These are phyloP conservation scores for Sisymbrium altissimum DNA, from an alignment of 345 rosid genomes.

Conservation along the genomic window DNA sequence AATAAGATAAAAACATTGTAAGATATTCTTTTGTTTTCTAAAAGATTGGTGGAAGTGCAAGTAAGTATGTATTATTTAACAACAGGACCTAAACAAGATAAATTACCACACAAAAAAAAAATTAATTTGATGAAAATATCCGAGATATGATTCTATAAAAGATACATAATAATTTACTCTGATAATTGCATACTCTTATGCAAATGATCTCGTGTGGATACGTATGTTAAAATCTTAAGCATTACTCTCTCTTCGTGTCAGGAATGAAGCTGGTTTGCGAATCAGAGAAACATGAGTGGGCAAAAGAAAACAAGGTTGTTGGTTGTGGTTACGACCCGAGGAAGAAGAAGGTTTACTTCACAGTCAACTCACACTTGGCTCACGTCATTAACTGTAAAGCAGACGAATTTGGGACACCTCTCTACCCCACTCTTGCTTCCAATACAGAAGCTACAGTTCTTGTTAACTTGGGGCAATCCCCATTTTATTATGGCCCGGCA, in stretches of 20 bases:
- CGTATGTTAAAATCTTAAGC: background rate
- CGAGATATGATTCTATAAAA: background rate
- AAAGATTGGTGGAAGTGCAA: background rate
- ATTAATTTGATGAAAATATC: background rate
- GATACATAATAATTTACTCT: background rate
- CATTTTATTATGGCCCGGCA: conserved; percentile 33
- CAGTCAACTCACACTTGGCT: conserved; percentile 33
- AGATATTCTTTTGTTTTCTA: background rate
- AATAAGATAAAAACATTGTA: too few species aligned
- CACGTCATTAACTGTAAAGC: conserved; percentile 37
- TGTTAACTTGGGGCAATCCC: conserved; percentile 37
- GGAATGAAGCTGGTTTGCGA: conserved; percentile 57
- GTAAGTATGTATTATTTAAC: background rate
- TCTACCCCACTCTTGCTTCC: conserved; percentile 36
- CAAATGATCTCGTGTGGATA: background rate
- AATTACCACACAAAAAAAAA: background rate
- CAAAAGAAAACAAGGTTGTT: conserved; percentile 23
- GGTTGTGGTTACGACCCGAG: conserved; percentile 43
- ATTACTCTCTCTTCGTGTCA: conserved; percentile 19
- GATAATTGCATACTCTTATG: background rate
- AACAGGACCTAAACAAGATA: background rate
- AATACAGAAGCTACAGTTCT: conserved; percentile 19
- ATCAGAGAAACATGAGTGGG: conserved; percentile 36
- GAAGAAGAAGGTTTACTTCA: conserved; percentile 39
- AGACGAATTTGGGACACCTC: conserved; percentile 37